Evolutionary conservation across 1,139 yeast genomes (phyloP).

Genomic region (Candida sp.): DNA sequence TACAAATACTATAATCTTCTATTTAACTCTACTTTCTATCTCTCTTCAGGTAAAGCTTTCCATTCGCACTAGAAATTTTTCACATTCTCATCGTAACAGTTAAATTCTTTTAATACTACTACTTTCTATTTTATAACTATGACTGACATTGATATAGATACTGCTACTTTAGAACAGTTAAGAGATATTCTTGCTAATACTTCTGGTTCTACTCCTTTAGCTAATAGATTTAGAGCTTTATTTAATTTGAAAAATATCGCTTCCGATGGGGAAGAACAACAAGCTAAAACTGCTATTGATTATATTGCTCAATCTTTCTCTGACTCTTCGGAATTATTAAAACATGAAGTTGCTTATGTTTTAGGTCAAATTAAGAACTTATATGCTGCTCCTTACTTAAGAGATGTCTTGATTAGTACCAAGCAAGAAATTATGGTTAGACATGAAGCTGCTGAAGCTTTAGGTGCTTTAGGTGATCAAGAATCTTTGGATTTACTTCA

Average conservation of each 20-base stretch:
- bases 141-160: slow-evolving; percentile 39
- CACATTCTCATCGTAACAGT: neutral
- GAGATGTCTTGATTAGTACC: slow-evolving; percentile 64
- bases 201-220: slow-evolving; percentile 66
- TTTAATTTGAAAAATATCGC: slow-evolving; percentile 89
- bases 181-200: slow-evolving; percentile 67
- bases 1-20: too few species aligned
- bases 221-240: slow-evolving; percentile 88
- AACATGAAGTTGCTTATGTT: slow-evolving; percentile 99
- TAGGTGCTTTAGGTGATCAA: slow-evolving; percentile 90
- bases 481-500: slow-evolving; percentile 69
- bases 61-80: too few species aligned
- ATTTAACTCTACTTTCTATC: too few species aligned
- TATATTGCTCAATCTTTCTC: slow-evolving; percentile 80
- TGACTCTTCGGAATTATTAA: slow-evolving; percentile 87
- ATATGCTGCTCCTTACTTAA: slow-evolving; percentile 70
- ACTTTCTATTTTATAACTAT: neutral
- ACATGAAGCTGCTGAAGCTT: slow-evolving; percentile 99
- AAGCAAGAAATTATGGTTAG: slow-evolving; percentile 94
- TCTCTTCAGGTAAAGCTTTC: too few species aligned
- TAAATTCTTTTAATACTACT: too few species aligned
- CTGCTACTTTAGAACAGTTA: slow-evolving; percentile 59
- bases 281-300: slow-evolving; percentile 62
- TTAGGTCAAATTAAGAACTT: slow-evolving; percentile 91
- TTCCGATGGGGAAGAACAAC: slow-evolving; percentile 53